Conservation (phyloP, 2,329 filamentous ascomycete species). For the Tolypocladium paradoxum region DNA sequence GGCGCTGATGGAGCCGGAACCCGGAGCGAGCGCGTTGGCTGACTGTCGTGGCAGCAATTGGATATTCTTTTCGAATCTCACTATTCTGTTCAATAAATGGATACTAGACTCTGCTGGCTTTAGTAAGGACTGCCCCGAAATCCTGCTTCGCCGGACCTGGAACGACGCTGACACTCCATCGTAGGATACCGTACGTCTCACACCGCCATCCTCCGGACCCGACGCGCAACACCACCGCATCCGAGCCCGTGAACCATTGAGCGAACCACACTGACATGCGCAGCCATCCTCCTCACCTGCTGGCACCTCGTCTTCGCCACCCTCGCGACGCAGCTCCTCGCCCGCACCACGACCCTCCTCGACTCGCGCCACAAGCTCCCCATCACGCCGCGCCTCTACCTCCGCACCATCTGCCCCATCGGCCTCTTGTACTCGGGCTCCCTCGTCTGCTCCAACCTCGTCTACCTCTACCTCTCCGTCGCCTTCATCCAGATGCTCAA, state of each 20-base stretch:
- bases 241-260: not conserved
- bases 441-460: conserved; percentile 56
- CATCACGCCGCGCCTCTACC: conserved; percentile 50
- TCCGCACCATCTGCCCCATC: conserved; percentile 54
- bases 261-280: not conserved
- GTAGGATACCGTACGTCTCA: conserved; percentile 12
- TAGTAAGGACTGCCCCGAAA: conserved; percentile 39
- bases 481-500: conserved; percentile 64
- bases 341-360: conserved; percentile 51
- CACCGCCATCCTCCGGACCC: not conserved
- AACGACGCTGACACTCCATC: conserved; percentile 1
- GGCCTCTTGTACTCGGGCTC: conserved; percentile 55
- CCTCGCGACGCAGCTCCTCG: conserved; percentile 53
- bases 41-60: conserved; percentile 42
- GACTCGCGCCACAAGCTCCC: conserved; percentile 51
- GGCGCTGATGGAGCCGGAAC: too few relatives aligned
- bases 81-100: conserved; percentile 91
- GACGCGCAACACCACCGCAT: not conserved
- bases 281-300: conserved; percentile 50
- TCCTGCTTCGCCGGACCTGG: not conserved
- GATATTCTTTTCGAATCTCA: conserved; percentile 76
- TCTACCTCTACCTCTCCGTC: conserved; percentile 57
- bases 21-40: too few relatives aligned
- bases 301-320: conserved; percentile 61
- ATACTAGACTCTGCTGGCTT: conserved; percentile 67